Evolutionary conservation across 2,329 filamentous ascomycete species (phyloP).

Genomic region (Lachnellula arida): DNA sequence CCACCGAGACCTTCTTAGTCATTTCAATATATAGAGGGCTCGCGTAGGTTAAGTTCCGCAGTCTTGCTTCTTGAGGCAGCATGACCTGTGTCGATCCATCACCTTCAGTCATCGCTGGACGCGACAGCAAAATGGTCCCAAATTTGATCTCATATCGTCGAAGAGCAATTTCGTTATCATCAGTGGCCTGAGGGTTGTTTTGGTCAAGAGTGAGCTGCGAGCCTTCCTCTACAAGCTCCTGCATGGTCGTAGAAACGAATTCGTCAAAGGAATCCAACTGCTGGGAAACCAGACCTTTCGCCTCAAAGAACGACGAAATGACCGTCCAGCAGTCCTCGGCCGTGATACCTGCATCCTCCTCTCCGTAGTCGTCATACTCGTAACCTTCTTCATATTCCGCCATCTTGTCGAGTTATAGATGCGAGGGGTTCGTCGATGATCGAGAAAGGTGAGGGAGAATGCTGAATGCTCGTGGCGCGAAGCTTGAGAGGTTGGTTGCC

Average conservation of each 20-base stretch:
- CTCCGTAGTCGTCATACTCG: slow-evolving; percentile 63
- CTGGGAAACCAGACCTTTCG: slow-evolving; percentile 92
- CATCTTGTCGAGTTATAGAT: slow-evolving; percentile 22
- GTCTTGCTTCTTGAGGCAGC: slow-evolving; percentile 88
- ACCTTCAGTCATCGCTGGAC: slow-evolving; percentile 87
- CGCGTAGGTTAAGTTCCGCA: slow-evolving; percentile 94
- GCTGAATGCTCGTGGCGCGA: slow-evolving; percentile 10
- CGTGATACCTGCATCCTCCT: slow-evolving; percentile 71
- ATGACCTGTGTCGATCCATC: slow-evolving; percentile 84
- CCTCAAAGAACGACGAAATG: slow-evolving; percentile 94
- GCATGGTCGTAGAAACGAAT: slow-evolving; percentile 89
- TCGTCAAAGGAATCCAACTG: slow-evolving; percentile 98
- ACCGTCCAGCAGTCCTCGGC: slow-evolving; percentile 98
- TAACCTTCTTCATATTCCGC: slow-evolving; percentile 48
- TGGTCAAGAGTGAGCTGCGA: slow-evolving; percentile 90
- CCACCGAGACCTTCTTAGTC: slow-evolving; percentile 76
- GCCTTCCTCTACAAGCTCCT: slow-evolving; percentile 90
- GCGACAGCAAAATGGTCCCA: slow-evolving; percentile 80
- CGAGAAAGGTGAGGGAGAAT: not conserved
- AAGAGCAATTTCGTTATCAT: slow-evolving; percentile 76
- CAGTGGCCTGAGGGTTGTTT: slow-evolving; percentile 70
- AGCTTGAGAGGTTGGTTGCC: slow-evolving; percentile 11
- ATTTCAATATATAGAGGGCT: slow-evolving; percentile 88
- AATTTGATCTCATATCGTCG: slow-evolving; percentile 95
- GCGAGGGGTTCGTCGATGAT: not conserved